Evolutionary conservation across 176 grass and related monocot genomes (phyloP).

Genomic region (Juncus effusus): DNA sequence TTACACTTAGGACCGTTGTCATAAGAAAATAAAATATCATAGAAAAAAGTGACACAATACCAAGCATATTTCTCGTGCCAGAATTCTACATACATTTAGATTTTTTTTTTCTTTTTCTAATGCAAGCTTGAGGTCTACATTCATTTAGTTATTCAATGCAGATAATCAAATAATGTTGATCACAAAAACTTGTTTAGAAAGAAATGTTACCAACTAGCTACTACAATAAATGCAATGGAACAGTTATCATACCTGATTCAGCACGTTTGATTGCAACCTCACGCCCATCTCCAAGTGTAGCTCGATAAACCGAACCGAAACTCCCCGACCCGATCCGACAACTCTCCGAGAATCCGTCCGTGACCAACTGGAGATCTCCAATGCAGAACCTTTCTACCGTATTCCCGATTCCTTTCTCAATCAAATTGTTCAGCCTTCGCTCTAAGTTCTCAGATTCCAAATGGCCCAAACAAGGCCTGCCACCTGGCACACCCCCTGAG

Average conservation of each 20-base stretch:
- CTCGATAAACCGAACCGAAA: slow-evolving; percentile 90
- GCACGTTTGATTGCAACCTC: slow-evolving; percentile 79
- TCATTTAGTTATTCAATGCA: too few relatives aligned
- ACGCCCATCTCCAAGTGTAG: slow-evolving; percentile 48
- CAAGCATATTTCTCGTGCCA: too few relatives aligned
- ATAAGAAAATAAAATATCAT: too few relatives aligned
- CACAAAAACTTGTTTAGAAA: too few relatives aligned
- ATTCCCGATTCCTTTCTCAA: slow-evolving; percentile 36
- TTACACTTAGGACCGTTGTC: too few relatives aligned
- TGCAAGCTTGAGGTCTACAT: too few relatives aligned
- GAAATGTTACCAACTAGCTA: too few relatives aligned
- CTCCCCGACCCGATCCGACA: slow-evolving; percentile 67
- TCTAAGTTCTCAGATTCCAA: slow-evolving; percentile 5
- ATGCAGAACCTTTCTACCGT: slow-evolving; percentile 54
- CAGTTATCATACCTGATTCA: slow-evolving; percentile 9
- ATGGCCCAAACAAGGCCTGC: not conserved
- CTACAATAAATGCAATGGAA: too few relatives aligned
- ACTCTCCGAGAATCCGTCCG: slow-evolving; percentile 53
- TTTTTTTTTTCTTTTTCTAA: too few relatives aligned
- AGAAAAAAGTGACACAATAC: not conserved
- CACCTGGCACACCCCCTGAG: slow-evolving; percentile 15
- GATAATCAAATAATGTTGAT: too few relatives aligned
- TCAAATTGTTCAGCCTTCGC: slow-evolving; percentile 19
- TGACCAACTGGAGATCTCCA: slow-evolving; percentile 42
- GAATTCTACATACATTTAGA: too few relatives aligned